phyloP scores from a whole-genome alignment of 768 basidiomycete genomes.

The Chlorophyllum brunneum region DNA sequence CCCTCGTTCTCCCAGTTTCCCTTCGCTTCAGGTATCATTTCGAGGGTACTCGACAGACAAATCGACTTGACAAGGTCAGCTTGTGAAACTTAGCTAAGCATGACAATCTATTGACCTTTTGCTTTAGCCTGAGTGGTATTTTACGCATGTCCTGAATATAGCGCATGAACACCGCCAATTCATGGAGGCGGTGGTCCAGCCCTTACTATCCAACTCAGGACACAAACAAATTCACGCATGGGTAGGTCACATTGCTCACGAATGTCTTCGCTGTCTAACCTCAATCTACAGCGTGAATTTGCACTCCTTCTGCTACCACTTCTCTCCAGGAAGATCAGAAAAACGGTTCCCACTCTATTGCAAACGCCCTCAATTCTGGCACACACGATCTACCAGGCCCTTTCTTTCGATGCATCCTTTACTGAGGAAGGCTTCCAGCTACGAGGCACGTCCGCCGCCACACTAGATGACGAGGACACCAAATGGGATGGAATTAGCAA shows the following conservation, averaged over 20 bases:
- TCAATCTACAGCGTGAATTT: constrained; percentile 68
- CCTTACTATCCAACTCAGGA: constrained; percentile 58
- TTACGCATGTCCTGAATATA: constrained; percentile 86
- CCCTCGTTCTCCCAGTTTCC: constrained; percentile 77
- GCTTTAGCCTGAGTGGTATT: constrained; percentile 92
- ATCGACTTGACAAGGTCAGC: constrained; percentile 84
- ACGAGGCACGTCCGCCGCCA: constrained; percentile 42
- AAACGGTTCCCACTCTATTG: constrained; percentile 70
- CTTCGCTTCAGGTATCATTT: constrained; percentile 95
- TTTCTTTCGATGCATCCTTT: constrained; percentile 81
- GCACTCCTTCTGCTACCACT: constrained; percentile 73
- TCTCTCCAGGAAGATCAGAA: constrained; percentile 69
- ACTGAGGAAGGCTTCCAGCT: constrained; percentile 70
- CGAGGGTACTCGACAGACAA: constrained; percentile 81
- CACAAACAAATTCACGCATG: constrained; percentile 67
- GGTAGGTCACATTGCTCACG: constrained; percentile 40
- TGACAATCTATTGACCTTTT: background rate
- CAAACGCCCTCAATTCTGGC: constrained; percentile 82
- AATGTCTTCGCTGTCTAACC: constrained; percentile 1
- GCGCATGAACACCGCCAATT: constrained; percentile 82
- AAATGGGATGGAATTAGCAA: constrained; percentile 79
- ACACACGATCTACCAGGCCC: constrained; percentile 91
- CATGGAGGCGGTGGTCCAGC: constrained; percentile 73
- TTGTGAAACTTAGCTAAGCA: background rate
- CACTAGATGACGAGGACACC: constrained; percentile 19